Evolutionary conservation across 2,329 filamentous ascomycete species (phyloP).

Genomic region (Cladosporium cucumerinum): DNA sequence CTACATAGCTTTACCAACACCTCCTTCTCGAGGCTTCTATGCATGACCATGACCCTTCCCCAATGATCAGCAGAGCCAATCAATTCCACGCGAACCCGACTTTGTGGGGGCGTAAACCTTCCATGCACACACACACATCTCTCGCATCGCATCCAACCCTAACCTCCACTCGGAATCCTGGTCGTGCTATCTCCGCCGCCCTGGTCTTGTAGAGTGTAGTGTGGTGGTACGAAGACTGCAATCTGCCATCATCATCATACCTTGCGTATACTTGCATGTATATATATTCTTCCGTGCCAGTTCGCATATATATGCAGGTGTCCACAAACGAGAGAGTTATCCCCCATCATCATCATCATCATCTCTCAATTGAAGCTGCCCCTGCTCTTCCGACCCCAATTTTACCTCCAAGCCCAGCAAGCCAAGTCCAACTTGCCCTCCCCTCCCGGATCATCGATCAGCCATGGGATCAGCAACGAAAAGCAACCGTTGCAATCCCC

Average conservation of each 20-base stretch:
- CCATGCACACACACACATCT: neutral
- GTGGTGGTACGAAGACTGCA: neutral
- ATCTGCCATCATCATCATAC: neutral
- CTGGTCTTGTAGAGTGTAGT: neutral
- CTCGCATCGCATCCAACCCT: neutral
- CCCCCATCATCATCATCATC: too few species aligned
- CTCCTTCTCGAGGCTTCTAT: neutral
- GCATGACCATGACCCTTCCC: neutral
- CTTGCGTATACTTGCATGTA: neutral
- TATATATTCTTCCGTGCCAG: neutral
- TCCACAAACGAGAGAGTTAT: neutral
- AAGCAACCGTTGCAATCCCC: neutral
- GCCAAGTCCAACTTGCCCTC: neutral
- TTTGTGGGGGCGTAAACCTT: neutral
- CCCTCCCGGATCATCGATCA: neutral
- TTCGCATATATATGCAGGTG: too few species aligned
- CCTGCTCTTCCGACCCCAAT: too few species aligned
- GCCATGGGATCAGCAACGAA: neutral
- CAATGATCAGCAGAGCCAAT: neutral
- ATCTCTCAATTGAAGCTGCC: too few species aligned
- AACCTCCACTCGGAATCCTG: neutral
- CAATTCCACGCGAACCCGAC: neutral
- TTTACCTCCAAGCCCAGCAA: neutral
- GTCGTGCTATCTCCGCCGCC: neutral
- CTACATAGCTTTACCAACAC: too few species aligned